Percentiles rank a stretch among this genome's conserved stretches.
Evolutionary conservation across 495 filamentous ascomycete genomes (phyloP).

Genomic region (Podospora australis): DNA sequence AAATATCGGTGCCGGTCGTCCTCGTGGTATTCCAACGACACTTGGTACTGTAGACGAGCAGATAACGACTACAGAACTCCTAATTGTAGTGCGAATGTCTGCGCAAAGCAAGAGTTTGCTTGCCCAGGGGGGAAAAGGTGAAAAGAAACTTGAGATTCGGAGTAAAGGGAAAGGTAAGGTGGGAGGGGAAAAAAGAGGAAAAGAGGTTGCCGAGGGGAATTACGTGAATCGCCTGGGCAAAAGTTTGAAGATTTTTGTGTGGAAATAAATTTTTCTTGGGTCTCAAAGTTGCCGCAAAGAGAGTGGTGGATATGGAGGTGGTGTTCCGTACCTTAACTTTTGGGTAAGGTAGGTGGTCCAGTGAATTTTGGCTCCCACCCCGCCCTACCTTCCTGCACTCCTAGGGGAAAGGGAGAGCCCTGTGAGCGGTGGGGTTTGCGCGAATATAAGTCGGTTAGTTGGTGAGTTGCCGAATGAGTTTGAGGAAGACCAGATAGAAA

Average conservation of each 20-base stretch:
- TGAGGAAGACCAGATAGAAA: too few species aligned
- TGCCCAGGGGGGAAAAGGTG: too few species aligned
- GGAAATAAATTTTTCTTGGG: constrained; percentile 35
- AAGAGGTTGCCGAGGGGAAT: constrained; percentile 17
- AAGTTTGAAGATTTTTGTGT: constrained; percentile 29
- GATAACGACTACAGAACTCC: too few species aligned
- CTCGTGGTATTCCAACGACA: too few species aligned
- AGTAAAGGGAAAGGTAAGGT: constrained; percentile 11
- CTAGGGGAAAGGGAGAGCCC: constrained; percentile 3
- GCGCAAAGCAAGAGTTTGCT: too few species aligned
- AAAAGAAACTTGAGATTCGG: too few species aligned
- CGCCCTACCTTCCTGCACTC: not conserved
- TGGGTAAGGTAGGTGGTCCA: not conserved
- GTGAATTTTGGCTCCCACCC: constrained; percentile 5
- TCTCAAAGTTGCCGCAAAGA: constrained; percentile 16
- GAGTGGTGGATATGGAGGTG: constrained; percentile 24
- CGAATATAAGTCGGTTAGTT: constrained; percentile 25
- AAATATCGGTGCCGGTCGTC: too few species aligned
- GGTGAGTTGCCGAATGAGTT: not conserved
- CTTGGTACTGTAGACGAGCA: too few species aligned
- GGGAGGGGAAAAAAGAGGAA: constrained; percentile 13
- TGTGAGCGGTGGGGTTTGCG: constrained; percentile 24
- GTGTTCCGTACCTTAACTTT: constrained; percentile 18
- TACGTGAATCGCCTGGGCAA: constrained; percentile 20
- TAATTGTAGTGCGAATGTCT: too few species aligned